Base-by-base conservation (phyloP, 768 basidiomycete species). In the Glaciozyma antarctica region DNA sequence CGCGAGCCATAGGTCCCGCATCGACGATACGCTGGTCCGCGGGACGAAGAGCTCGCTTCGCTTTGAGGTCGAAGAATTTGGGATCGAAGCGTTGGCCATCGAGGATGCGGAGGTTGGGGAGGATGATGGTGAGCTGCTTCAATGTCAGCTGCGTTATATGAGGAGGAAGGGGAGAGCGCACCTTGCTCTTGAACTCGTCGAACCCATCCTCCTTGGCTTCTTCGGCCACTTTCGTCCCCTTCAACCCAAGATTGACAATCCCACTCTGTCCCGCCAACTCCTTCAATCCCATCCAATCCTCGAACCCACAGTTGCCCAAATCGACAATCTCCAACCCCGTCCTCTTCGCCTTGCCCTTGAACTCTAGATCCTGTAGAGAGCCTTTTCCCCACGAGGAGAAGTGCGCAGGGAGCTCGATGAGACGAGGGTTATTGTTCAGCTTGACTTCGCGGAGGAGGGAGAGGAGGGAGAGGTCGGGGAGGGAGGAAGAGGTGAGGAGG, bases 41-140 rank as follows among this genome's bases (percentile, higher is more conserved):
- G 9, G 66, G 53, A 4, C 65, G 62, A 8, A 58, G 24, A 1
- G 56, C 54, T 22, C 67, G 67, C 8, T 24, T 21, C 21, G 58
- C 49, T 32, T 73, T 73, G 15, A 71, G 63, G 38, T 69, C 70
- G 47, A 62, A 53, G 58, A 52, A 58, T 28, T 71, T 69, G 41
- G 67, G 57, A 57, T 73, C 72, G 66, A 71, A 71, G 28, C 72
- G 72, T 30, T 56, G 41, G 59, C 63, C 67, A 58, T 73, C 70
- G 61, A 73, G 66, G 59, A 71, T 73, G 17, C 72, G 67, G 13
- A 73, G 67, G 0, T 51, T 38, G 21, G 72, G 72, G 32, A 73
- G 66, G 41, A 68, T 60, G 60, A 68, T 64, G 17, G 59, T 67
- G 30, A 73, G 53, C 70, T 71, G 43, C n/a, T 10, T 24, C 22